phyloP scores from a whole-genome alignment of 805 yeast species.

The Starmera amethionina region DNA sequence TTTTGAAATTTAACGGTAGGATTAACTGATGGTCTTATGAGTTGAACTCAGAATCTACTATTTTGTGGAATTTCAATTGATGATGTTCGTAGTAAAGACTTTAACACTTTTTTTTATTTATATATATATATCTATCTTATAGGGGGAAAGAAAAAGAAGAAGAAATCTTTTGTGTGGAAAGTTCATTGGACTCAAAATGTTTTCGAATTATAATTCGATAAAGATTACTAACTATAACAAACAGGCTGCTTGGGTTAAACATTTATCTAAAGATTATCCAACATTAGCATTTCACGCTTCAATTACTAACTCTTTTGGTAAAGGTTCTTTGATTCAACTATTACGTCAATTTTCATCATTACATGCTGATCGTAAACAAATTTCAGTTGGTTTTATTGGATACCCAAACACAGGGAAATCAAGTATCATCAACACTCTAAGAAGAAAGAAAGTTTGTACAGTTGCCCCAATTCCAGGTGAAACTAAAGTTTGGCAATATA shows the following conservation, averaged over 20 bases:
- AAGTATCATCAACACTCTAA: slow-evolving; percentile 84
- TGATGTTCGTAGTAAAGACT: slow-evolving; percentile 79
- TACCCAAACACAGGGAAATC: slow-evolving; percentile 99
- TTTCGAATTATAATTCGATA: too few relatives aligned
- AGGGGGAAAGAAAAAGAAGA: too few relatives aligned
- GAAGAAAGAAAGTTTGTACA: slow-evolving; percentile 90
- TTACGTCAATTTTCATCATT: slow-evolving; percentile 86
- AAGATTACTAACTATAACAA: not conserved
- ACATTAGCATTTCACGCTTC: slow-evolving; percentile 98
- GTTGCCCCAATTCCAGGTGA: slow-evolving; percentile 99
- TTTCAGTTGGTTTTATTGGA: slow-evolving; percentile 95
- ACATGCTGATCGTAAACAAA: slow-evolving; percentile 90
- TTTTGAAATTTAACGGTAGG: slow-evolving; percentile 20
- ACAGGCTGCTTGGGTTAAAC: slow-evolving; percentile 98
- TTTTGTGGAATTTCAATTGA: slow-evolving; percentile 18
- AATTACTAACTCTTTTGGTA: slow-evolving; percentile 94
- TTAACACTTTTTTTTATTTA: slow-evolving; percentile 43
- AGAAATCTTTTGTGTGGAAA: too few relatives aligned
- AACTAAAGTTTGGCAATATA: slow-evolving; percentile 98
- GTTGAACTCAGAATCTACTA: slow-evolving; percentile 50
- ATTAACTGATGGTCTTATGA: slow-evolving; percentile 41
- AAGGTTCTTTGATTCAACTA: slow-evolving; percentile 89
- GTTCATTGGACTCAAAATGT: too few relatives aligned
- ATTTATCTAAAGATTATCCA: slow-evolving; percentile 82
- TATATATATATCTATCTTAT: too few relatives aligned